Evolutionary conservation across 768 basidiomycete species (phyloP), one percentile per base, ranked within the genome.

Genomic region (Mycena amicta): DNA sequence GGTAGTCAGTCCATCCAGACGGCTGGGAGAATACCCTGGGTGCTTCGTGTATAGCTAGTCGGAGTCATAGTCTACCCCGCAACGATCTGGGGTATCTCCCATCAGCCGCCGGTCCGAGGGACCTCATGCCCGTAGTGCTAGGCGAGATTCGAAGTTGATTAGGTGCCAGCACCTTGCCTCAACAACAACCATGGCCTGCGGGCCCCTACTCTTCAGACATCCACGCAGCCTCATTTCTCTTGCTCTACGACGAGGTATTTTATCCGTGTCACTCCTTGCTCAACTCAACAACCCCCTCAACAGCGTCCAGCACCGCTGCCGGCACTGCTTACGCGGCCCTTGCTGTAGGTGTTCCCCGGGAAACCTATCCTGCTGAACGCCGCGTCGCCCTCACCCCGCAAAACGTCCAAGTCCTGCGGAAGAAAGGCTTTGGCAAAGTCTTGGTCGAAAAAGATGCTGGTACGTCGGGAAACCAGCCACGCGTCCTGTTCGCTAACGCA

Each of bases 381-480:
- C 85, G 93, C 52, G 92, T 94, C 43, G 82, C 92, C 37, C 74
- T 95, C 5, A 92, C 93, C 0, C 93, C 93, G 3, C 83, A 88
- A 68, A 93, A 93, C 67, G 85, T 85, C 3, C 77, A 85, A 3
- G 68, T 89, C 29, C 77, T 95, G 49, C 80, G 83, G 57, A 94
- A 94, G 80, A 94, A 95, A 65, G 93, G 93, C 5, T 93, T 95
- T 67, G 66, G 73, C 5, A 80, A 80, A 54, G 83, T 95, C 49
- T 77, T 94, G 31, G 81, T 95, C 23, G 91, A 93, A 69, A 80
- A 79, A 39, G 57, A 64, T 52, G 62, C 62, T 1, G 61, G 61
- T 33, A 37, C 54, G 54, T 53, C 23, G 3, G 5, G 8, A 4
- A 25, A 49, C 18, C 20, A 4, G 4, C 39, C 46, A 11, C 6